Conservation (phyloP, 495 filamentous ascomycete species). For the Neurospora sp. region DNA sequence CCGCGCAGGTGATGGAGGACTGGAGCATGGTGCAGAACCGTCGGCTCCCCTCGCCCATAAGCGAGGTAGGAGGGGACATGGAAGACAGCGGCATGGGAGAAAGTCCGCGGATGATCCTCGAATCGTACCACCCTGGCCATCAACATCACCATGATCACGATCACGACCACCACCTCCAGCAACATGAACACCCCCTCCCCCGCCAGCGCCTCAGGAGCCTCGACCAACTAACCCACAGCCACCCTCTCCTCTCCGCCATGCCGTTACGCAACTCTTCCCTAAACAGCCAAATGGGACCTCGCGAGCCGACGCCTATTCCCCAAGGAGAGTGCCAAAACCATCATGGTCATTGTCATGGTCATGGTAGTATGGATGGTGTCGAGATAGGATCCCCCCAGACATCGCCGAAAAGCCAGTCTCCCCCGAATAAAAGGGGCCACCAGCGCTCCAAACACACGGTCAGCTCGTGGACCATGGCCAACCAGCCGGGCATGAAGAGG, state of each 20-base stretch:
- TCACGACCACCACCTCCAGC: slow-evolving; percentile 5
- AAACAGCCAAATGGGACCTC: background rate
- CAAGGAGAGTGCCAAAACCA: slow-evolving; percentile 1
- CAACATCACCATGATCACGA: slow-evolving; percentile 13
- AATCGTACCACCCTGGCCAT: slow-evolving; percentile 11
- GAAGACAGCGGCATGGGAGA: slow-evolving; percentile 24
- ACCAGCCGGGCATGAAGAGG: slow-evolving; percentile 49
- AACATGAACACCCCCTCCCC: slow-evolving; percentile 11
- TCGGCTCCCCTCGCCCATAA: slow-evolving; percentile 61
- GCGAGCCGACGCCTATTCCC: background rate
- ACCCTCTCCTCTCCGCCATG: slow-evolving; percentile 20
- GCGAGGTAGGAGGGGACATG: slow-evolving; percentile 44
- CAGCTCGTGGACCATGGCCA: slow-evolving; percentile 32
- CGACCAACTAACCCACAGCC: slow-evolving; percentile 24
- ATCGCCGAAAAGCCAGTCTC: slow-evolving; percentile 23
- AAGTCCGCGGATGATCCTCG: slow-evolving; percentile 30
- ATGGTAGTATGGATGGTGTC: slow-evolving; percentile 15
- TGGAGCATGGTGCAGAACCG: slow-evolving; percentile 39
- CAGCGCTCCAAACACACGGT: slow-evolving; percentile 37
- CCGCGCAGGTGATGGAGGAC: slow-evolving; percentile 28
- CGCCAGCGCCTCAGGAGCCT: slow-evolving; percentile 4
- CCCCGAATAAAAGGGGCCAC: slow-evolving; percentile 24
- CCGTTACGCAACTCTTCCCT: slow-evolving; percentile 4
- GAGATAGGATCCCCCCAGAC: slow-evolving; percentile 6
- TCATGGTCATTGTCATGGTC: background rate